phyloP scores from a whole-genome alignment of 2,329 filamentous ascomycete species.

The Hymenotorrendiella dingleyae region DNA sequence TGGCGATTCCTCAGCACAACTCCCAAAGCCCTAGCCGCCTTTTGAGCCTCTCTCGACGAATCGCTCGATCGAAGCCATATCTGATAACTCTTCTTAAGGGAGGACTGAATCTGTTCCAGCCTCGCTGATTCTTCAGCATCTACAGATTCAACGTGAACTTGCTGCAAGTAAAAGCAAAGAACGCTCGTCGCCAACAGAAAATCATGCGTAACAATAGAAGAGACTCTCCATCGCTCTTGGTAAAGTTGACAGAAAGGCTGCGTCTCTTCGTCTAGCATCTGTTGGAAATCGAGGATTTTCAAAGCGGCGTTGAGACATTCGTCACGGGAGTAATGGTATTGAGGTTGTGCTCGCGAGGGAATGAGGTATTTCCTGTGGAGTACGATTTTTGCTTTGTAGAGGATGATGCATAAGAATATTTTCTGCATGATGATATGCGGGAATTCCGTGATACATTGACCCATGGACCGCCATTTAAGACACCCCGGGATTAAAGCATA shows the following conservation, averaged over 20 bases:
- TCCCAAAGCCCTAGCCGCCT: too few species aligned
- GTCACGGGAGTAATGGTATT: slow-evolving; percentile 44
- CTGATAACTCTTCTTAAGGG: too few species aligned
- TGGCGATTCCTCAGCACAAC: too few species aligned
- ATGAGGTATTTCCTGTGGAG: not conserved
- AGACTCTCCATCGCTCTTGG: slow-evolving; percentile 38
- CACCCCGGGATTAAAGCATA: not conserved
- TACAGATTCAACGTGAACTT: too few species aligned
- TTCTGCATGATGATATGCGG: not conserved
- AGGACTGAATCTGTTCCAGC: too few species aligned
- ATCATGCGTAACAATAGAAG: not conserved
- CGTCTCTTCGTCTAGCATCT: not conserved
- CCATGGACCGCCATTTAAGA: not conserved
- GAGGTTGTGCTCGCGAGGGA: slow-evolving; percentile 44
- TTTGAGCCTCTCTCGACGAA: too few species aligned
- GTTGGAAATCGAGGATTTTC: not conserved
- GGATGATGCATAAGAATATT: not conserved
- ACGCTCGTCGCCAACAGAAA: not conserved
- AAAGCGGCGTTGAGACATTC: slow-evolving; percentile 15
- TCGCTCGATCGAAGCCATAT: too few species aligned
- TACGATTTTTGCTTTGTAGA: not conserved
- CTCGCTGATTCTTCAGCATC: too few species aligned
- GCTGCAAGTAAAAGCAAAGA: not conserved
- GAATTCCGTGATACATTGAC: not conserved
- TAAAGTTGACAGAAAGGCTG: slow-evolving; percentile 28